A percentile compares a stretch with the other conserved stretches of the same genome.
Evolutionary conservation across 2,329 filamentous ascomycete species (phyloP).

Genomic region (Arthrobotrys pseudoclavata): DNA sequence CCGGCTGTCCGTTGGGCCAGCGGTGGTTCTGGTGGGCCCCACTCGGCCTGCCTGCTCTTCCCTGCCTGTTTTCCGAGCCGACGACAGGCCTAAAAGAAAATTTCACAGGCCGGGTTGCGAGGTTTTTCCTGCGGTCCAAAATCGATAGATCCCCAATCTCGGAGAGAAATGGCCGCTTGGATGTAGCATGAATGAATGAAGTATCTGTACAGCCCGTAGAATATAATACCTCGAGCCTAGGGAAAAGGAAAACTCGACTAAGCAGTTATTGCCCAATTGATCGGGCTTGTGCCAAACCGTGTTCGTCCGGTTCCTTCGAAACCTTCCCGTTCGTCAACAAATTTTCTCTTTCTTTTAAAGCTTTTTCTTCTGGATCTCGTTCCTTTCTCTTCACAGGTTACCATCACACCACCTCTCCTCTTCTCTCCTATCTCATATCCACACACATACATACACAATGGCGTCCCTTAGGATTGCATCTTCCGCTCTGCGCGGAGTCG

Average conservation of each 20-base stretch:
- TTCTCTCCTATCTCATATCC: slow-evolving; percentile 22
- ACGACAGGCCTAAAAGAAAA: slow-evolving; percentile 37
- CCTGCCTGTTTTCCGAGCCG: slow-evolving; percentile 59
- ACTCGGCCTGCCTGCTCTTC: slow-evolving; percentile 50
- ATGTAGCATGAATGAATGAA: too few relatives aligned
- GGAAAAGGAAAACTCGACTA: neutral
- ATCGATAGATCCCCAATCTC: slow-evolving; percentile 8
- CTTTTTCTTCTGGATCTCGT: slow-evolving; percentile 15
- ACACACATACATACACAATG: slow-evolving; percentile 19
- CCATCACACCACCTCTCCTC: slow-evolving; percentile 45
- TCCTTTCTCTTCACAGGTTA: slow-evolving; percentile 42
- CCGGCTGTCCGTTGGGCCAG: slow-evolving; percentile 38
- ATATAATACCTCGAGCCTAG: slow-evolving; percentile 3
- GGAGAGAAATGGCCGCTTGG: slow-evolving; percentile 7
- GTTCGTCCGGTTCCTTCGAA: slow-evolving; percentile 24
- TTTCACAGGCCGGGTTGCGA: slow-evolving; percentile 31
- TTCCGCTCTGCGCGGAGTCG: slow-evolving; percentile 47
- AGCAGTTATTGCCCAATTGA: slow-evolving; percentile 18
- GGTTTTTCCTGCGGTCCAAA: slow-evolving; percentile 23
- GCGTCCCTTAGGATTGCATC: slow-evolving; percentile 57
- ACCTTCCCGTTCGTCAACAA: slow-evolving; percentile 33
- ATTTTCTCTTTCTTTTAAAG: slow-evolving; percentile 23
- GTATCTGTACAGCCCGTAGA: too few relatives aligned
- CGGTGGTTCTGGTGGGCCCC: slow-evolving; percentile 25
- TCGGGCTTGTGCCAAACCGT: slow-evolving; percentile 16